phyloP scores from a whole-genome alignment of 306 rosid genomes.

The Abrus pulchellus region DNA sequence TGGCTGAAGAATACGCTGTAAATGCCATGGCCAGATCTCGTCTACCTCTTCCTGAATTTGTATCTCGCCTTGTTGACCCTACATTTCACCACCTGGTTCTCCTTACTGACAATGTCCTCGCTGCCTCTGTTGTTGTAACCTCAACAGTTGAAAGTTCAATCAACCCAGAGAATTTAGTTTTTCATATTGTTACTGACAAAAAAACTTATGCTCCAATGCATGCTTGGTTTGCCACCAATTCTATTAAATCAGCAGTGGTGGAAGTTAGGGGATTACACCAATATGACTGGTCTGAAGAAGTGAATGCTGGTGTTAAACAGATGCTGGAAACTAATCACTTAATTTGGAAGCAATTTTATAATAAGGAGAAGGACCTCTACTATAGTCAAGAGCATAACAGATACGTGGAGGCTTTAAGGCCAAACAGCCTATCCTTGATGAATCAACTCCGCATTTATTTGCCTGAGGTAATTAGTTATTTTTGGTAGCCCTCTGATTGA shows the following conservation, averaged over 20 bases:
- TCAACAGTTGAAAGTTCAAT: constrained; percentile 74
- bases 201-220: constrained; percentile 92
- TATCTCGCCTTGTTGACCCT: constrained; percentile 79
- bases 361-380: constrained; percentile 58
- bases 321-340: constrained; percentile 78
- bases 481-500: constrained; percentile 44
- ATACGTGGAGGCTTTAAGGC: constrained; percentile 65
- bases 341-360: constrained; percentile 72
- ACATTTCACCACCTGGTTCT: constrained; percentile 77
- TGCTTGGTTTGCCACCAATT: constrained; percentile 93
- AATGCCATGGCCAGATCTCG: constrained; percentile 84
- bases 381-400: constrained; percentile 55
- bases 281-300: constrained; percentile 88
- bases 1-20: constrained; percentile 90
- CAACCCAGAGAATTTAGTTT: constrained; percentile 75
- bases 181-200: constrained; percentile 90
- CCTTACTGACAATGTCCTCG: constrained; percentile 86
- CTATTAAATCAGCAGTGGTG: constrained; percentile 69
- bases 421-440: constrained; percentile 82
- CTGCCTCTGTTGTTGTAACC: constrained; percentile 88
- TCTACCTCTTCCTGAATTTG: constrained; percentile 82
- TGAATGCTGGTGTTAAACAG: constrained; percentile 75
- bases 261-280: constrained; percentile 95
- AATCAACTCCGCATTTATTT: constrained; percentile 84
- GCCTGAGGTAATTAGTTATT: constrained; percentile 71